Evolutionary conservation across 768 basidiomycete species (phyloP), one percentile per base, ranked within the genome.

Genomic region (Lactarius tabidus): DNA sequence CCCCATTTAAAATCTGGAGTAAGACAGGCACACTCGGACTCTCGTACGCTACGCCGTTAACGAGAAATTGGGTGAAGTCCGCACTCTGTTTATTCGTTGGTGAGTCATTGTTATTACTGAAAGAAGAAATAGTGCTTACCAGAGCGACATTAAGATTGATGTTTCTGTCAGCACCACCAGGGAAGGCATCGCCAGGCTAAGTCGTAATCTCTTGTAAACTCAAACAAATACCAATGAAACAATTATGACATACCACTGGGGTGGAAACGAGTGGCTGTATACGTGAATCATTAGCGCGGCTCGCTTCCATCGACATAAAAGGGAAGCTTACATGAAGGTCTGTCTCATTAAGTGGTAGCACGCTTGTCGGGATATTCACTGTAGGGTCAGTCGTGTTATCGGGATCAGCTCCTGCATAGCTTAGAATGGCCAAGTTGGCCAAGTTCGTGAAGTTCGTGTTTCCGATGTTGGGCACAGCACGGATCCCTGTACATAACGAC

Each of bases 1-100:
- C 38, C 15, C 86, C 86, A 57, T 80, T 84, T 38, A 87, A 70
- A 33, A 86, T 82, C 67, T 87, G 86, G 17, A 86, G 77, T 15
- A 87, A 77, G 17, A 84, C 79, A 33, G 0, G 86, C 85, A 0
- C 73, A 0, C 75, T 74, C 0, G 85, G 84, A 0, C 75, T 69
- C 33, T 33, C 65, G 70, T 74, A 84, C 29, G 74, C 70, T 48
- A 69, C 66, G 23, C 70, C 71, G 57, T 80, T 81, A 51, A 80
- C 69, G 1, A 64, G 61, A 70, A 77, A 81, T 12, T 70, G 29
- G 2, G 33, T 33, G 52, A 43, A n/a, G 45, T 52, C 51, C 20
- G 5, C 4, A 20, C 29, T 39, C 57, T 55, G 64, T 43, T 43
- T 43, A 61, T 5, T 57, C 23, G 14, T 51, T 36, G 31, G n/a